phyloP scores from a whole-genome alignment of 2,329 filamentous ascomycete species.

The Talaromyces sp. region DNA sequence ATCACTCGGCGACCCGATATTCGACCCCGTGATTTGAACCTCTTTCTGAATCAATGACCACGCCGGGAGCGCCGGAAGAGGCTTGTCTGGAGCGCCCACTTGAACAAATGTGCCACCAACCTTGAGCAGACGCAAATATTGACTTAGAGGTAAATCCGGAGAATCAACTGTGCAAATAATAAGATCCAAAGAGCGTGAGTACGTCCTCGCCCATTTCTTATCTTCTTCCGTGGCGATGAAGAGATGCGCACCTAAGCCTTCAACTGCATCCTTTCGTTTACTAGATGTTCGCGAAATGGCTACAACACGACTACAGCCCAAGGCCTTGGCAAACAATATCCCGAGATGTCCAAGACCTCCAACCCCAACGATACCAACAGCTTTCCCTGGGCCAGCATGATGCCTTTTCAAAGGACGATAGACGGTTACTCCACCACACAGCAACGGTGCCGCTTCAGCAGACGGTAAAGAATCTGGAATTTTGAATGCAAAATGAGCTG shows the following conservation, averaged over 20 bases:
- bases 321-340: slow-evolving; percentile 63
- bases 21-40: slow-evolving; percentile 48
- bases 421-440: slow-evolving; percentile 38
- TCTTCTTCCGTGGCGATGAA: slow-evolving; percentile 57
- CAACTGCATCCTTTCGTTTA: slow-evolving; percentile 49
- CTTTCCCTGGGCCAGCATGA: slow-evolving; percentile 59
- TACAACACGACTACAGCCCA: slow-evolving; percentile 60
- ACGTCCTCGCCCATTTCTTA: slow-evolving; percentile 47
- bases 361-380: slow-evolving; percentile 64
- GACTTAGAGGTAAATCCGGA: slow-evolving; percentile 57
- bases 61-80: slow-evolving; percentile 50
- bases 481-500: slow-evolving; percentile 34
- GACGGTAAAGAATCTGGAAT: slow-evolving; percentile 30
- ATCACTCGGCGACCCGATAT: slow-evolving; percentile 40
- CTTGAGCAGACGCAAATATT: slow-evolving; percentile 58
- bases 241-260: slow-evolving; percentile 48
- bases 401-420: slow-evolving; percentile 54
- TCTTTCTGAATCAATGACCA: slow-evolving; percentile 57
- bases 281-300: slow-evolving; percentile 49
- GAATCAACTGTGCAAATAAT: slow-evolving; percentile 55
- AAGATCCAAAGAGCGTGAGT: slow-evolving; percentile 49
- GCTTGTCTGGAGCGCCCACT: slow-evolving; percentile 61
- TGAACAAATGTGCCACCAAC: slow-evolving; percentile 59
- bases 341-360: slow-evolving; percentile 69
- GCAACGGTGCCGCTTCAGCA: slow-evolving; percentile 30